These are phyloP conservation scores for Bryoglossum gracile DNA, from an alignment of 495 filamentous ascomycete genomes.

Conservation along the genomic window DNA sequence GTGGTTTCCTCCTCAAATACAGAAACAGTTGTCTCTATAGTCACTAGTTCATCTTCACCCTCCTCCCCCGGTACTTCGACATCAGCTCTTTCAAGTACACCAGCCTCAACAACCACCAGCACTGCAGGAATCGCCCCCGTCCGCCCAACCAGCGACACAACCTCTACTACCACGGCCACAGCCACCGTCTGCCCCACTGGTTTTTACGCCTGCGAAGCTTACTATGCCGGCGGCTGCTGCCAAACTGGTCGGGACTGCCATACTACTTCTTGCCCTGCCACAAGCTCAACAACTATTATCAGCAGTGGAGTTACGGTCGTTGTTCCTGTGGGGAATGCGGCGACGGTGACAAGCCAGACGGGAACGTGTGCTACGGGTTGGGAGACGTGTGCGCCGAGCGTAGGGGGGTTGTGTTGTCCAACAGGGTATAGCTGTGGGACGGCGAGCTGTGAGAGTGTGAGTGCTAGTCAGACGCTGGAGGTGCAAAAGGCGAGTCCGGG, in stretches of 20 bases:
- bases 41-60: constrained; percentile 16
- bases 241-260: constrained; percentile 74
- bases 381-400: constrained; percentile 61
- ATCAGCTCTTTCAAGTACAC: constrained; percentile 11
- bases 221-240: constrained; percentile 56
- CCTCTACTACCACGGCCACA: constrained; percentile 15
- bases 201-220: constrained; percentile 67
- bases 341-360: constrained; percentile 23
- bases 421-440: constrained; percentile 63
- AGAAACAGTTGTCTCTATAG: constrained; percentile 23
- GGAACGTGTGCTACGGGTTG: constrained; percentile 66
- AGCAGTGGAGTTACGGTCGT: constrained; percentile 59
- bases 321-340: constrained; percentile 41
- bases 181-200: constrained; percentile 57
- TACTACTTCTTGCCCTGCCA: constrained; percentile 46
- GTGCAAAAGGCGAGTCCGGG: constrained; percentile 48
- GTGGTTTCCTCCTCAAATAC: constrained; percentile 17
- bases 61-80: constrained; percentile 14
- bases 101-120: constrained; percentile 25
- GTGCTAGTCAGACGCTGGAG: constrained; percentile 44
- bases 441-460: constrained; percentile 54
- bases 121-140: constrained; percentile 29
- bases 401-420: constrained; percentile 74
- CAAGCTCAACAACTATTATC: constrained; percentile 52
- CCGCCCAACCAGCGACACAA: constrained; percentile 30